A percentile compares a stretch with the other conserved stretches of the same genome.
These are phyloP conservation scores for Globisporangium splendens DNA, from an alignment of 352 stramenopile genomes.

Conservation along the genomic window DNA sequence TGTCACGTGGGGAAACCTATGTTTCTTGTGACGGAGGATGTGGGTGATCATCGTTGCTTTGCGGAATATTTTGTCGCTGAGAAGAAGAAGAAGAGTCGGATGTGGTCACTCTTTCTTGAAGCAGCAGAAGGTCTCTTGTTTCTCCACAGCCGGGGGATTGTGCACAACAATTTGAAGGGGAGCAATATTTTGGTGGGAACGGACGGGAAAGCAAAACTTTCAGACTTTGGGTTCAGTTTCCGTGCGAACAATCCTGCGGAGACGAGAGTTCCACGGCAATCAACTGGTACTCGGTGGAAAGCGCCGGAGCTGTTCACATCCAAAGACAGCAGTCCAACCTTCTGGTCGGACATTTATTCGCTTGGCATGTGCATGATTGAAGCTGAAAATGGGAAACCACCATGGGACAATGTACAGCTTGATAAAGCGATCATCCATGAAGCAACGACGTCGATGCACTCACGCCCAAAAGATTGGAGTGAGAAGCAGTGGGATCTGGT, in stretches of 20 bases:
- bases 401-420: conserved; percentile 16
- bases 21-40: conserved; percentile 25
- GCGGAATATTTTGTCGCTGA: conserved; percentile 12
- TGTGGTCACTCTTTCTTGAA: conserved; percentile 8
- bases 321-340: conserved; percentile 3
- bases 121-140: conserved; percentile 29
- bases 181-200: conserved; percentile 29
- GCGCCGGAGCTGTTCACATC: conserved; percentile 16
- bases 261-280: conserved; percentile 1
- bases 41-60: conserved; percentile 19
- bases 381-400: conserved; percentile 15
- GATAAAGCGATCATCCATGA: conserved; percentile 16
- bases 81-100: conserved; percentile 2
- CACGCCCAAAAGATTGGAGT: conserved; percentile 7
- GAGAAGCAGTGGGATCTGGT: conserved; percentile 24
- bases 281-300: conserved; percentile 20
- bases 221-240: conserved; percentile 22
- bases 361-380: conserved; percentile 31
- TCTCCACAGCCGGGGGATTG: conserved; percentile 23
- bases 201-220: conserved; percentile 24
- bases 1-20: conserved; percentile 21
- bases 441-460: conserved; percentile 10
- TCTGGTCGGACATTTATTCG: conserved; percentile 24
- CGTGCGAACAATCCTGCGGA: background rate
- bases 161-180: conserved; percentile 36